Base-by-base conservation (phyloP, 257 asterid genomes). In the Misopates orontium region DNA sequence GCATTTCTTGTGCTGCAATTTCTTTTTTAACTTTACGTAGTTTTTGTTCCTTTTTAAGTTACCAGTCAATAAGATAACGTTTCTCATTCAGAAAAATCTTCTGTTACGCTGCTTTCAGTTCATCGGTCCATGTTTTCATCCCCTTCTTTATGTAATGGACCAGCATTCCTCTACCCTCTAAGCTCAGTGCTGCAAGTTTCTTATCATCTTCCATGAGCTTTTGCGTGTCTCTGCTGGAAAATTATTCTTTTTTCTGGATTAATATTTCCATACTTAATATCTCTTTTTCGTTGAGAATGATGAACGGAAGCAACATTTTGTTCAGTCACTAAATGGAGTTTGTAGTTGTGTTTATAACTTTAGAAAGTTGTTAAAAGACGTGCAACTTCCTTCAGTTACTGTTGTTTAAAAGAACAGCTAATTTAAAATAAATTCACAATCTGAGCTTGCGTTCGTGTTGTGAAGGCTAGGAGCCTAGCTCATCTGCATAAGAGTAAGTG, bases 1-100 rank as follows among this genome's bases (percentile, higher is more conserved):
- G 95, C 91, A 83, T 80, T 74, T 70, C 75, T 62, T 75, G 80
- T 75, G 91, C 95, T 84, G 76, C 90, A 68, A 60, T 66, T 74
- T 65, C 70, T 68, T 80, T 69, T 85, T 63, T 60, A 36, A 73
- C 76, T 76, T 82, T 80, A 9, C 8, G 23, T 31, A 58, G 50
- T 73, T 77, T 64, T 78, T 70, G 62, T 65, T 51, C 68, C 59
- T 51, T 70, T 76, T 69, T 66, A 59, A 75, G 68, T 71, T 70
- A 55, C 71, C 71, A 42, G 67, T 76, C 79, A 64, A 36, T 71
- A 67, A 75, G 64, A 64, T 80, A 71, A 64, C 72, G 20, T 78
- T 77, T 72, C 67, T 73, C 36, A 71, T 65, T 65, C 67, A 31
- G 56, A 72, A 45, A 15, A 13, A 45, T n/a, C 71, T 80, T 76